phyloP scores from a whole-genome alignment of 2,329 filamentous ascomycete species.

The Epichloe sp. region DNA sequence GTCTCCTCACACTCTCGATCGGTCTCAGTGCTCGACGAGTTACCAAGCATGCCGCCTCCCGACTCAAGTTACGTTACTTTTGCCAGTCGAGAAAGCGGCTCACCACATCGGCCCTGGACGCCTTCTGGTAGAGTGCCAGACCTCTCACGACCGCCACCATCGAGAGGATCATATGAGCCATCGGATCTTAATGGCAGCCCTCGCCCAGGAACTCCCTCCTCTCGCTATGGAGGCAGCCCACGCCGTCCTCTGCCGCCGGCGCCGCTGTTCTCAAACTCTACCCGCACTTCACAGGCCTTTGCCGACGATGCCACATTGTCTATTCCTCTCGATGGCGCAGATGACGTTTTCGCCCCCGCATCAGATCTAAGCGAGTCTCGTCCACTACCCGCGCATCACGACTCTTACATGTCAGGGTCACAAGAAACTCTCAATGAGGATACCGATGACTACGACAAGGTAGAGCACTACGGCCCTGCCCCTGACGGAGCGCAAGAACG shows the following conservation, averaged over 20 bases:
- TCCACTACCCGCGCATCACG: conserved; percentile 34
- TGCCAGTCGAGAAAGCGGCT: conserved; percentile 28
- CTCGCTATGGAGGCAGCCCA: conserved; percentile 76
- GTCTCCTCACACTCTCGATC: conserved; percentile 31
- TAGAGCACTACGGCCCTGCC: conserved; percentile 75
- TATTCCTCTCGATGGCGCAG: conserved; percentile 53
- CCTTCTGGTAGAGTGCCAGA: conserved; percentile 41
- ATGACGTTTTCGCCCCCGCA: conserved; percentile 62
- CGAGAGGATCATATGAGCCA: conserved; percentile 66
- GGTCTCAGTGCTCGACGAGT: conserved; percentile 40
- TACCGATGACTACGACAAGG: conserved; percentile 35
- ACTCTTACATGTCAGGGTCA: conserved; percentile 43
- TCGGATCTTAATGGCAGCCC: conserved; percentile 81
- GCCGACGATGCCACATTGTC: conserved; percentile 57
- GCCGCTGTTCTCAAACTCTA: conserved; percentile 59
- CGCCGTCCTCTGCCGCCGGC: conserved; percentile 78
- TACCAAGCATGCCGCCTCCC: conserved; percentile 46
- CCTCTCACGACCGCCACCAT: conserved; percentile 58
- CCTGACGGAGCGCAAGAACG: conserved; percentile 78
- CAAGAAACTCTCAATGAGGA: conserved; percentile 42
- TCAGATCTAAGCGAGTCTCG: conserved; percentile 41
- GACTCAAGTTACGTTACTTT: conserved; percentile 52
- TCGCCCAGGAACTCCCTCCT: conserved; percentile 79
- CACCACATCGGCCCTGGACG: conserved; percentile 47
- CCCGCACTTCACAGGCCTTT: conserved; percentile 38